Evolutionary conservation across 306 rosid species (phyloP).

Genomic region (Lathyrus aphaca): DNA sequence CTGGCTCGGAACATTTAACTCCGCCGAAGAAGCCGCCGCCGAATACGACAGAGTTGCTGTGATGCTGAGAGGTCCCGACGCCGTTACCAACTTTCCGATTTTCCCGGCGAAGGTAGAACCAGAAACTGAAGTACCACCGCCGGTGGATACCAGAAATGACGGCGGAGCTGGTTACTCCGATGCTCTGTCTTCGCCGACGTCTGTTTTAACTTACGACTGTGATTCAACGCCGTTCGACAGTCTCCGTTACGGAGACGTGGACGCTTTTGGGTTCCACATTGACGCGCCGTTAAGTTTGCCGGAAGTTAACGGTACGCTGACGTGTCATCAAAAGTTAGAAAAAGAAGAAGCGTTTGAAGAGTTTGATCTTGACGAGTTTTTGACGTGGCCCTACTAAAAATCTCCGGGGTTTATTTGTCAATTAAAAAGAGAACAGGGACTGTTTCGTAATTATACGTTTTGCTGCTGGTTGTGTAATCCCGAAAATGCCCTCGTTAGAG

Average conservation of each 20-base stretch:
- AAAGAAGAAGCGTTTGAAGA: constrained; percentile 67
- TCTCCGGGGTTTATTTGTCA: constrained; percentile 18
- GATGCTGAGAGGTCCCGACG: constrained; percentile 69
- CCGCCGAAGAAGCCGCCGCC: constrained; percentile 91
- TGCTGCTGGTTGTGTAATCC: constrained; percentile 15
- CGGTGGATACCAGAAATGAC: not conserved
- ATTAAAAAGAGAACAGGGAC: not conserved
- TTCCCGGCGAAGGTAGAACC: not conserved
- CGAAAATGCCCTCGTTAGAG: constrained; percentile 32
- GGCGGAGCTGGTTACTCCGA: constrained; percentile 38
- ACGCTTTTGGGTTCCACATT: constrained; percentile 47
- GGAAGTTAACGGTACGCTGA: constrained; percentile 40
- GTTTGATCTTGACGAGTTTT: constrained; percentile 63
- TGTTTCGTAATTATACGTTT: constrained; percentile 39
- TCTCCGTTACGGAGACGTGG: constrained; percentile 46
- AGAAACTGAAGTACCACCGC: not conserved
- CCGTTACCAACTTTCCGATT: constrained; percentile 67
- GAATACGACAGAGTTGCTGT: constrained; percentile 79
- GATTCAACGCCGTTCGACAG: constrained; percentile 38
- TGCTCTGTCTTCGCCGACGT: constrained; percentile 58
- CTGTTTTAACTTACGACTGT: constrained; percentile 54
- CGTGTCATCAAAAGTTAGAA: constrained; percentile 44
- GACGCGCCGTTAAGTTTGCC: constrained; percentile 57
- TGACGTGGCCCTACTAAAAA: constrained; percentile 44
- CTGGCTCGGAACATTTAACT: constrained; percentile 86